Evolutionary conservation across 768 basidiomycete genomes (phyloP).

Genomic region (Harrya chromipes): DNA sequence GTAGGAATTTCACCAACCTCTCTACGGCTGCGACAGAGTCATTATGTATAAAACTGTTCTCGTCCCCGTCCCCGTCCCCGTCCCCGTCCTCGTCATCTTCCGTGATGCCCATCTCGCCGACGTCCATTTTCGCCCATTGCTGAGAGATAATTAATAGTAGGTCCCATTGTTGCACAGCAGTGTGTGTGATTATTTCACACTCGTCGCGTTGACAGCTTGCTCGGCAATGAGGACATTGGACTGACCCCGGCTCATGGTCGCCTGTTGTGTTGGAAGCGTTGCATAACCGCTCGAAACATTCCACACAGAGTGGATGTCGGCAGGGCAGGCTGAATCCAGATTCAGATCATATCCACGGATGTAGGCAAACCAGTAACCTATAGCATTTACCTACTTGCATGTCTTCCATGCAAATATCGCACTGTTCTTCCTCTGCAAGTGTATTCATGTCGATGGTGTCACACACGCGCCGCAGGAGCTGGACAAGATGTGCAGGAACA

Average conservation of each 20-base stretch:
- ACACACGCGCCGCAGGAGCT: constrained; percentile 16
- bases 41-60: constrained; percentile 3
- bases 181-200: constrained; percentile 16
- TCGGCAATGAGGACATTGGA: constrained; percentile 22
- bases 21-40: neutral
- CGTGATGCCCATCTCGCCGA: constrained; percentile 7
- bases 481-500: neutral
- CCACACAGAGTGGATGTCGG: constrained; percentile 14
- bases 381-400: constrained; percentile 18
- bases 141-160: constrained; percentile 14
- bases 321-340: constrained; percentile 9
- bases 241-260: neutral
- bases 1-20: constrained; percentile 10
- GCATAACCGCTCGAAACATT: constrained; percentile 11
- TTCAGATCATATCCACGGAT: neutral
- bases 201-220: constrained; percentile 7
- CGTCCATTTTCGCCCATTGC: constrained; percentile 15
- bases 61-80: constrained; percentile 6
- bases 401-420: constrained; percentile 17
- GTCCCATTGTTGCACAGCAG: constrained; percentile 20
- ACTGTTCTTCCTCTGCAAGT: constrained; percentile 20
- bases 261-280: neutral
- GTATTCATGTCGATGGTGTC: constrained; percentile 21
- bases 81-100: constrained; percentile 7
- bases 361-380: constrained; percentile 10